phyloP scores from a whole-genome alignment of 2,329 filamentous ascomycete genomes.

The Ophiostoma piceae region DNA sequence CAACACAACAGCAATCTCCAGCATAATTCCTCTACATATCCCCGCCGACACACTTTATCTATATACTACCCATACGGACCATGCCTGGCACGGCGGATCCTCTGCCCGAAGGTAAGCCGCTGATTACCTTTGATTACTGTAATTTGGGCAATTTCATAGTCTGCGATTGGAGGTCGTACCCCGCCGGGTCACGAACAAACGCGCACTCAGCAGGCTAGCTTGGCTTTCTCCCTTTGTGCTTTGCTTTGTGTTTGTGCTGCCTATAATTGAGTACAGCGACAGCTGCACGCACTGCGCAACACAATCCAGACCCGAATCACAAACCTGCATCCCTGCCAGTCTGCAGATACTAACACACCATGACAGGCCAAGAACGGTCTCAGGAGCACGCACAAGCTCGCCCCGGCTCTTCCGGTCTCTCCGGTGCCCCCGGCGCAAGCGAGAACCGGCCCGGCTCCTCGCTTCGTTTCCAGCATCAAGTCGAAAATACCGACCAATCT shows the following conservation, averaged over 20 bases:
- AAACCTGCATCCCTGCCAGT: not conserved
- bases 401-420: slow-evolving; percentile 16
- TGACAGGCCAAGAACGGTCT: slow-evolving; percentile 19
- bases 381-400: slow-evolving; percentile 17
- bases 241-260: not conserved
- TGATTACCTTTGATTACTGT: slow-evolving; percentile 19
- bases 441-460: slow-evolving; percentile 12
- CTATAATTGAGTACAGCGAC: not conserved
- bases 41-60: not conserved
- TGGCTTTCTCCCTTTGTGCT: not conserved
- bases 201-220: not conserved
- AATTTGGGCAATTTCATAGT: slow-evolving; percentile 17
- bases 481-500: slow-evolving; percentile 61
- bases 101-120: slow-evolving; percentile 24
- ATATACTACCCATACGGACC: not conserved
- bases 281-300: not conserved
- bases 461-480: slow-evolving; percentile 67
- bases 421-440: slow-evolving; percentile 29
- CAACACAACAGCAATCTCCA: not conserved
- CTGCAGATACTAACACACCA: slow-evolving; percentile 3
- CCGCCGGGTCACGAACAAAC: slow-evolving; percentile 12
- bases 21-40: not conserved
- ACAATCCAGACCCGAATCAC: not conserved
- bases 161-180: not conserved
- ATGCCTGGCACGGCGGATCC: slow-evolving; percentile 24